Evolutionary conservation across 2,329 filamentous ascomycete species (phyloP).

Genomic region (Trichoderma polysporum): DNA sequence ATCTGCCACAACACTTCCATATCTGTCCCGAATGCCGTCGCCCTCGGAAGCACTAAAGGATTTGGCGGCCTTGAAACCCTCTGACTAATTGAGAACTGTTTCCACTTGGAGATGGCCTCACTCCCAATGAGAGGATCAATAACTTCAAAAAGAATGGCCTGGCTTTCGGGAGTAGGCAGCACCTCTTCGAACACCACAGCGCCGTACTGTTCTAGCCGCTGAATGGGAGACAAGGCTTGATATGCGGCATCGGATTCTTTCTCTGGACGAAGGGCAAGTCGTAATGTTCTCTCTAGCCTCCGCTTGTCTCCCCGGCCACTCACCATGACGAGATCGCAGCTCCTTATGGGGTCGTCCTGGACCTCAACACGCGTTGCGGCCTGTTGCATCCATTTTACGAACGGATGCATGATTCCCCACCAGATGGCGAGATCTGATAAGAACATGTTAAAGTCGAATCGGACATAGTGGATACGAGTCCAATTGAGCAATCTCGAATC

Average conservation of each 20-base stretch:
- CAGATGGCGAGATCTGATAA: conserved; percentile 11
- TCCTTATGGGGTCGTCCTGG: background rate
- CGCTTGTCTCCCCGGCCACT: conserved; percentile 8
- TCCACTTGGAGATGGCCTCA: conserved; percentile 3
- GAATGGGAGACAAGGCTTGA: background rate
- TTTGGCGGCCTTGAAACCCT: background rate
- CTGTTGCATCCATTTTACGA: conserved; percentile 12
- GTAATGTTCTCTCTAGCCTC: background rate
- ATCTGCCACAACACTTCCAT: background rate
- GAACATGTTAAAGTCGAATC: conserved; percentile 15
- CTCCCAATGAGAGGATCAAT: conserved; percentile 8
- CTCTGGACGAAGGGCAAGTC: conserved; percentile 7
- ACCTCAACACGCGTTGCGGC: background rate
- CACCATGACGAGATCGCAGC: conserved; percentile 11
- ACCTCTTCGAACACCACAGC: background rate
- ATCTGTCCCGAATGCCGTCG: background rate
- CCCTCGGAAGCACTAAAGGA: background rate
- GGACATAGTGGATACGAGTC: conserved; percentile 7
- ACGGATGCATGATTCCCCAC: conserved; percentile 15
- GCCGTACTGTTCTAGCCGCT: background rate
- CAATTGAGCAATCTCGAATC: conserved; percentile 4
- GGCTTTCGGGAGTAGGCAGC: background rate
- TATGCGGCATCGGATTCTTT: background rate
- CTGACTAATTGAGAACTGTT: background rate
- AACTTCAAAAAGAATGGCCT: conserved; percentile 10